Conservation (phyloP, 371 early-diverging fungal species). For the Rhizomucor pusillus region DNA sequence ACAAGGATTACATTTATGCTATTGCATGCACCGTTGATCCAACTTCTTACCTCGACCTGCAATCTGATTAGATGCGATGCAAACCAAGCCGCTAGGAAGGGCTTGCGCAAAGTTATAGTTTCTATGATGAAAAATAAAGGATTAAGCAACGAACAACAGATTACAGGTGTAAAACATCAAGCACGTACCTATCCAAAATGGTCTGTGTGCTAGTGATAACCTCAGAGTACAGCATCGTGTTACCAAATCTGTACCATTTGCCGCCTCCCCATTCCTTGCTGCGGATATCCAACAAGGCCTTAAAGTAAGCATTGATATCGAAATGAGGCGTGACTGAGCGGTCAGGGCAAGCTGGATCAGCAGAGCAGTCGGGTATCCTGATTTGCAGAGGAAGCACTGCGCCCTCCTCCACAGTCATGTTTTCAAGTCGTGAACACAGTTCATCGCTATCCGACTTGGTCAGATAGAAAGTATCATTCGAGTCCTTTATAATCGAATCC, state of each 20-base stretch:
- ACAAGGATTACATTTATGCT: not conserved
- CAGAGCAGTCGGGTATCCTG: constrained; percentile 2
- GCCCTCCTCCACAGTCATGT: not conserved
- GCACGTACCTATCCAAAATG: constrained; percentile 73
- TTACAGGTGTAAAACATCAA: not conserved
- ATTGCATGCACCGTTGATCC: not conserved
- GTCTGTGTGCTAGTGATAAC: constrained; percentile 88
- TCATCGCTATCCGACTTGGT: constrained; percentile 4
- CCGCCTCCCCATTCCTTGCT: constrained; percentile 22
- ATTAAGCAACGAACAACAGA: not conserved
- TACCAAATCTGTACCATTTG: constrained; percentile 59
- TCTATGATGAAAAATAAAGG: constrained; percentile 16
- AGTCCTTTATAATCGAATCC: constrained; percentile 25
- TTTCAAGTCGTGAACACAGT: constrained; percentile 1
- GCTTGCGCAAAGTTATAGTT: constrained; percentile 63
- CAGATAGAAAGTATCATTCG: constrained; percentile 38
- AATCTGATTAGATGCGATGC: constrained; percentile 76
- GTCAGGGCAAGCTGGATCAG: constrained; percentile 24
- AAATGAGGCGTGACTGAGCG: constrained; percentile 39
- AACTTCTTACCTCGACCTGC: constrained; percentile 63
- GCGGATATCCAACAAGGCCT: constrained; percentile 25
- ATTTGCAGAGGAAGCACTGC: constrained; percentile 5
- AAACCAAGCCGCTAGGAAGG: constrained; percentile 76
- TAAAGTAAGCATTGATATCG: constrained; percentile 37
- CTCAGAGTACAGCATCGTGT: constrained; percentile 71